Conservation (phyloP, 768 basidiomycete genomes). For the Omphalotus guepiniiformis region DNA sequence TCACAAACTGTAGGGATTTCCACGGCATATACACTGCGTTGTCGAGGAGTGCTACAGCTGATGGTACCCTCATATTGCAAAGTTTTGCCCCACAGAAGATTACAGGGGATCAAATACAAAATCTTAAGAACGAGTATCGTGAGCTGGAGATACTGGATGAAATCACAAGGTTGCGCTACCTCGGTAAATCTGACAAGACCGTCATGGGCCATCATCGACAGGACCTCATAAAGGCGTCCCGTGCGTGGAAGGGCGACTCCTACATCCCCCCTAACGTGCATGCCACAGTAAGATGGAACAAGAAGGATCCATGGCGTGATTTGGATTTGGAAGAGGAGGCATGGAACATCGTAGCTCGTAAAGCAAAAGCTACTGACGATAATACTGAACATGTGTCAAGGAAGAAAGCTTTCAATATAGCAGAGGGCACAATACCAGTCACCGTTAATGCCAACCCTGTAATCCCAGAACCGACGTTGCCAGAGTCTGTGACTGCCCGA, state of each 20-base stretch:
- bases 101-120: constrained; percentile 18
- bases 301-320: too few species aligned
- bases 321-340: too few species aligned
- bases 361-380: too few species aligned
- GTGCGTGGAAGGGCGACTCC: background rate
- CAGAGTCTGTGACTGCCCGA: too few species aligned
- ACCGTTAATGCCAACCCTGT: too few species aligned
- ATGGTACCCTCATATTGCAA: constrained; percentile 28
- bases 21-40: constrained; percentile 26
- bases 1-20: constrained; percentile 16
- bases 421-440: too few species aligned
- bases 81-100: constrained; percentile 19
- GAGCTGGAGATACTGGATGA: background rate
- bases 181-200: background rate
- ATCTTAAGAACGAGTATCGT: constrained; percentile 13
- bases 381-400: too few species aligned
- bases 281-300: background rate
- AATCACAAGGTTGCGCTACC: background rate
- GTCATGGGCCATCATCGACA: background rate
- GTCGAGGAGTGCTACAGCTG: constrained; percentile 23
- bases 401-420: too few species aligned
- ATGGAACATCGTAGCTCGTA: too few species aligned
- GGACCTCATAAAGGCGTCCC: background rate
- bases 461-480: too few species aligned
- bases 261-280: background rate